phyloP scores from a whole-genome alignment of 2,329 filamentous ascomycete genomes.

The Aspergillus intermedius region DNA sequence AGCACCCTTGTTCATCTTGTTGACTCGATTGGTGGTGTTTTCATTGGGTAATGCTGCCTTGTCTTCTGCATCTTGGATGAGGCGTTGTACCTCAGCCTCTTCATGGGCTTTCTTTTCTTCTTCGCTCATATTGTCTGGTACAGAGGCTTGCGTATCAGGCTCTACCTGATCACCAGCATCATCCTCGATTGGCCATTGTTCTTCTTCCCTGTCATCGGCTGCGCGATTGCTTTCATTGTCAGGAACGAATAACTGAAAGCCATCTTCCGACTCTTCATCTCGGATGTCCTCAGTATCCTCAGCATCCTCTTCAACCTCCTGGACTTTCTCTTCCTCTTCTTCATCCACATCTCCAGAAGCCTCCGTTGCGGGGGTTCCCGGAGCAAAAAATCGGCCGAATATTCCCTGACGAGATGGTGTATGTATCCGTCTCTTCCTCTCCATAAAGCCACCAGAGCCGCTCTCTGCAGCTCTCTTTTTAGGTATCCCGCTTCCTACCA shows the following conservation, averaged over 20 bases:
- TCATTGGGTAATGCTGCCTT: conserved; percentile 37
- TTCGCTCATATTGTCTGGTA: conserved; percentile 44
- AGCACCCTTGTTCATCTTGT: conserved; percentile 38
- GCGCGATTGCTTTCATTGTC: conserved; percentile 9
- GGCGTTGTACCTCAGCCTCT: conserved; percentile 37
- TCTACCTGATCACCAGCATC: background rate
- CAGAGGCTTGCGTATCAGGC: conserved; percentile 1
- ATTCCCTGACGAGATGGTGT: conserved; percentile 32
- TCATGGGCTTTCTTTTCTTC: conserved; percentile 48
- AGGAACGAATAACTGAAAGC: conserved; percentile 1
- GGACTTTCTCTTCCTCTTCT: conserved; percentile 19
- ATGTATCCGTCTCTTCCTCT: conserved; percentile 36
- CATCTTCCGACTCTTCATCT: conserved; percentile 14
- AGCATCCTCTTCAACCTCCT: conserved; percentile 19
- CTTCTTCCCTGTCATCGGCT: conserved; percentile 18
- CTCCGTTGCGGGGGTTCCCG: conserved; percentile 40
- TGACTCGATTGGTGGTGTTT: conserved; percentile 36
- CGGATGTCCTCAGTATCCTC: conserved; percentile 15
- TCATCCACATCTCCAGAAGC: conserved; percentile 18
- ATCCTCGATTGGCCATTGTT: conserved; percentile 6
- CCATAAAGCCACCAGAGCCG: conserved; percentile 15
- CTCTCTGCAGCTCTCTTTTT: conserved; percentile 28
- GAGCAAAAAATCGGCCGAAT: conserved; percentile 50
- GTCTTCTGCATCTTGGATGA: conserved; percentile 43
- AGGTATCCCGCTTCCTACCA: conserved; percentile 52